A percentile compares a stretch with the other conserved stretches of the same genome.
phyloP scores from a whole-genome alignment of 495 filamentous ascomycete species.

The Penicillium coffeae region DNA sequence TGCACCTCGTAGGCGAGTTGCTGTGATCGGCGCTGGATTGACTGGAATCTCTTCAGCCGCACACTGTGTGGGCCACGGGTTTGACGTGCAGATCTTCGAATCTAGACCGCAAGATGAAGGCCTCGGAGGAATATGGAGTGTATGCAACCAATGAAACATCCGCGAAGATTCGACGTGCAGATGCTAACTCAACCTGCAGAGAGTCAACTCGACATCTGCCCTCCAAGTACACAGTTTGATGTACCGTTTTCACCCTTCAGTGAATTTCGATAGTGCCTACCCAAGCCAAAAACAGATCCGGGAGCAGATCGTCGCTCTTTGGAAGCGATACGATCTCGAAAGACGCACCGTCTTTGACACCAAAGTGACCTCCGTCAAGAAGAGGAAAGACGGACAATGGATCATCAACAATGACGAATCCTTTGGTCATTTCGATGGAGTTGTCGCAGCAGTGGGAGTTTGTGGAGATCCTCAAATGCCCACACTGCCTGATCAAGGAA shows the following conservation, averaged over 20 bases:
- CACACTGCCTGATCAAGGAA: conserved; percentile 58
- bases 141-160: conserved; percentile 23
- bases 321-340: conserved; percentile 72
- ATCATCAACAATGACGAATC: conserved; percentile 74
- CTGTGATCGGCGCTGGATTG: conserved; percentile 75
- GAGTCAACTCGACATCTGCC: conserved; percentile 77
- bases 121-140: conserved; percentile 82
- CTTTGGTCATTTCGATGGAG: conserved; percentile 70
- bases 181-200: conserved; percentile 32
- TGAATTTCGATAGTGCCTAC: conserved; percentile 69
- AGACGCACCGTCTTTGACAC: conserved; percentile 68
- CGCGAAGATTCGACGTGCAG: not conserved
- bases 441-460: conserved; percentile 73
- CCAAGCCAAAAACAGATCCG: conserved; percentile 71
- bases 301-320: conserved; percentile 63
- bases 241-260: conserved; percentile 84
- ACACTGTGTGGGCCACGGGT: conserved; percentile 84
- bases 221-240: conserved; percentile 82
- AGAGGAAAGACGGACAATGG: conserved; percentile 68
- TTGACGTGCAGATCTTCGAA: conserved; percentile 78
- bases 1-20: conserved; percentile 55
- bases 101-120: conserved; percentile 54
- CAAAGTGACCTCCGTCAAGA: conserved; percentile 61
- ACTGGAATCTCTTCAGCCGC: conserved; percentile 79
- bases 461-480: conserved; percentile 76